Conservation (phyloP, 768 basidiomycete genomes). For the Boletellus ananiceps region DNA sequence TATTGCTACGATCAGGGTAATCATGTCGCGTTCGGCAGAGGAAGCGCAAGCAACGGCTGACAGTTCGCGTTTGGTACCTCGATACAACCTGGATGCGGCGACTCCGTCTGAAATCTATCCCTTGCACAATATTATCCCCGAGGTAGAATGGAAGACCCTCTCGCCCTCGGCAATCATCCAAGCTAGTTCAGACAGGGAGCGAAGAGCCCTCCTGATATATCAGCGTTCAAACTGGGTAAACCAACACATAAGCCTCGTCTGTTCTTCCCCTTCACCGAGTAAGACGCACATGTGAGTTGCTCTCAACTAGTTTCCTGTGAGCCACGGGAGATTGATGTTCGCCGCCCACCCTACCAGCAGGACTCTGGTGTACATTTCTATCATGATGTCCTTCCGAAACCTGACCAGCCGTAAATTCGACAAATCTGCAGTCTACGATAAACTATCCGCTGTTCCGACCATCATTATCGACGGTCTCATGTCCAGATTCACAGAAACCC, state of each 20-base stretch:
- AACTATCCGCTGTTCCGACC: constrained; percentile 53
- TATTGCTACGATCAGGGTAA: not conserved
- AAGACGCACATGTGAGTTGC: constrained; percentile 56
- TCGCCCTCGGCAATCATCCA: constrained; percentile 51
- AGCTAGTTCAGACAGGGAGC: constrained; percentile 44
- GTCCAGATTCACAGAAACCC: constrained; percentile 73
- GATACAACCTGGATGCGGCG: constrained; percentile 60
- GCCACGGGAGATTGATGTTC: not conserved
- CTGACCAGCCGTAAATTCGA: constrained; percentile 38
- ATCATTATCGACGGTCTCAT: constrained; percentile 71
- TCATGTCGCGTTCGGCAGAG: constrained; percentile 38
- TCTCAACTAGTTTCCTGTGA: not conserved
- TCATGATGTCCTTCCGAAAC: constrained; percentile 70
- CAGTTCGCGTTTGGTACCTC: constrained; percentile 69
- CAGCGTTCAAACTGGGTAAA: constrained; percentile 67
- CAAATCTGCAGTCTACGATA: constrained; percentile 51
- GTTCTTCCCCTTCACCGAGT: constrained; percentile 44
- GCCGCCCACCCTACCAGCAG: constrained; percentile 43
- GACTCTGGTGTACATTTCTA: constrained; percentile 74
- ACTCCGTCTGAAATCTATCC: constrained; percentile 73
- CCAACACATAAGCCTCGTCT: constrained; percentile 46
- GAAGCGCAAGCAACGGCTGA: constrained; percentile 63
- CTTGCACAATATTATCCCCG: constrained; percentile 71
- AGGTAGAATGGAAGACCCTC: constrained; percentile 75
- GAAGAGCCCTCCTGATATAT: constrained; percentile 56